A percentile compares a stretch with the other conserved stretches of the same genome.
These are phyloP conservation scores for Shiraia sp. DNA, from an alignment of 2,329 filamentous ascomycete species.

Conservation along the genomic window DNA sequence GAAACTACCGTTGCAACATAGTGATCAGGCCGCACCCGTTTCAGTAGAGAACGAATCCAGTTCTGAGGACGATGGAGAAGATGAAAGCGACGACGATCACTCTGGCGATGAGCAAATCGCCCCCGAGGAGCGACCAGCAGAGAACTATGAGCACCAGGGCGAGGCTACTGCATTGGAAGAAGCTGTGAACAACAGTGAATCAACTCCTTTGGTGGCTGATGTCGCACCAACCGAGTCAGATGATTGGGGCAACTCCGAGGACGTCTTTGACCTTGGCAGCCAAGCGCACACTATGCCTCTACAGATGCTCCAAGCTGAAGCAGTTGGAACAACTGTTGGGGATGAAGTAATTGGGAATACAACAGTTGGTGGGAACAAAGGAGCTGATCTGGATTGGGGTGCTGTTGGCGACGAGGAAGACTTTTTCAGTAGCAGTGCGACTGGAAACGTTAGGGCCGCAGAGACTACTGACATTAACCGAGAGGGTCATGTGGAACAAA, in stretches of 20 bases:
- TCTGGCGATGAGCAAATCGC: slow-evolving; percentile 11
- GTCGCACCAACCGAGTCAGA: slow-evolving; percentile 35
- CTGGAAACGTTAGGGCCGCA: slow-evolving; percentile 19
- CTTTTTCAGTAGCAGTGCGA: slow-evolving; percentile 25
- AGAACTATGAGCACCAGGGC: slow-evolving; percentile 53
- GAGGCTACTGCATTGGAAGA: slow-evolving; percentile 51
- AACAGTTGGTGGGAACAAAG: slow-evolving; percentile 33
- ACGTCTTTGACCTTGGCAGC: slow-evolving; percentile 37
- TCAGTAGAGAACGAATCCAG: slow-evolving; percentile 4
- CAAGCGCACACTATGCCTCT: slow-evolving; percentile 27
- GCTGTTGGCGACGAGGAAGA: slow-evolving; percentile 39
- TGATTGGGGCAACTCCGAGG: slow-evolving; percentile 37
- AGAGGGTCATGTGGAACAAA: slow-evolving; percentile 23
- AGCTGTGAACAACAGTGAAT: slow-evolving; percentile 49
- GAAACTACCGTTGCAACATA: too few species aligned
- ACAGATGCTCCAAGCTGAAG: slow-evolving; percentile 28
- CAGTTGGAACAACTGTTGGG: slow-evolving; percentile 36
- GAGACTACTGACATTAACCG: slow-evolving; percentile 19
- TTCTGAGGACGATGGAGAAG: slow-evolving; percentile 22
- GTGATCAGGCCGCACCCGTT: too few species aligned
- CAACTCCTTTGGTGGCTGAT: slow-evolving; percentile 48
- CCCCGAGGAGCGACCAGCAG: slow-evolving; percentile 27
- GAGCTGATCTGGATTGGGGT: slow-evolving; percentile 42
- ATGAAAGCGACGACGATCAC: slow-evolving; percentile 40
- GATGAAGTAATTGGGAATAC: slow-evolving; percentile 37